Percentiles rank a stretch among this genome's conserved stretches.
Evolutionary conservation across 2,329 filamentous ascomycete genomes (phyloP).

Genomic region (Fonsecaea nubica): DNA sequence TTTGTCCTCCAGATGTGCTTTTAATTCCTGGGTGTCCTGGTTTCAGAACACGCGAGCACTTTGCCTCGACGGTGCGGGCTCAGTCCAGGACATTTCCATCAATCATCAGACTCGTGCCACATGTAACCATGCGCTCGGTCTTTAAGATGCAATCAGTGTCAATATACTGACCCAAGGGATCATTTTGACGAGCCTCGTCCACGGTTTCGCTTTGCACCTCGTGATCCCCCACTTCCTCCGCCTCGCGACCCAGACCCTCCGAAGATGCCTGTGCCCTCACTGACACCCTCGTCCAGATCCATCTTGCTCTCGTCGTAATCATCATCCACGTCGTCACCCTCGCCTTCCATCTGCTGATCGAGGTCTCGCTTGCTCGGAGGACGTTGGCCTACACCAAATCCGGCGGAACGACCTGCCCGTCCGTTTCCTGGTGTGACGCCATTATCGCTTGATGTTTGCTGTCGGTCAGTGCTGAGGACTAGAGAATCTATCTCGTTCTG

Average conservation of each 20-base stretch:
- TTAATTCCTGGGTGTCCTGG: not conserved
- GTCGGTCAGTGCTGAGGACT: conserved; percentile 52
- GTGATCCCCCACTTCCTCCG: conserved; percentile 14
- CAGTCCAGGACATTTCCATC: not conserved
- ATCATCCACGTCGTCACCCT: conserved; percentile 42
- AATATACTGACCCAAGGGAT: not conserved
- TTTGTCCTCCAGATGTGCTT: not conserved
- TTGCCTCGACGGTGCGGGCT: not conserved
- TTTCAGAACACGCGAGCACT: not conserved
- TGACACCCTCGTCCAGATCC: conserved; percentile 43
- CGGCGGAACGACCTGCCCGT: conserved; percentile 11
- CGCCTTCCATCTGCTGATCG: conserved; percentile 48
- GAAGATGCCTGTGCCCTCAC: conserved; percentile 25
- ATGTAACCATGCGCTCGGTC: not conserved
- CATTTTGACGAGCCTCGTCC: conserved; percentile 32
- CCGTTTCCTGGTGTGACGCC: conserved; percentile 29
- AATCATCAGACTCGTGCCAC: not conserved
- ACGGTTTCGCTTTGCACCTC: conserved; percentile 39
- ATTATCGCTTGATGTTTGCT: conserved; percentile 33
- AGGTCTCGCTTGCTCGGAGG: conserved; percentile 51
- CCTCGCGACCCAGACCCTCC: conserved; percentile 1
- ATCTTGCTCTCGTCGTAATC: conserved; percentile 36
- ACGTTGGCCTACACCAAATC: conserved; percentile 8
- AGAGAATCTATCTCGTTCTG: conserved; percentile 58
- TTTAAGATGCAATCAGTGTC: not conserved